Base-by-base conservation (phyloP, 345 rosid species). In the Theobroma cacao region DNA sequence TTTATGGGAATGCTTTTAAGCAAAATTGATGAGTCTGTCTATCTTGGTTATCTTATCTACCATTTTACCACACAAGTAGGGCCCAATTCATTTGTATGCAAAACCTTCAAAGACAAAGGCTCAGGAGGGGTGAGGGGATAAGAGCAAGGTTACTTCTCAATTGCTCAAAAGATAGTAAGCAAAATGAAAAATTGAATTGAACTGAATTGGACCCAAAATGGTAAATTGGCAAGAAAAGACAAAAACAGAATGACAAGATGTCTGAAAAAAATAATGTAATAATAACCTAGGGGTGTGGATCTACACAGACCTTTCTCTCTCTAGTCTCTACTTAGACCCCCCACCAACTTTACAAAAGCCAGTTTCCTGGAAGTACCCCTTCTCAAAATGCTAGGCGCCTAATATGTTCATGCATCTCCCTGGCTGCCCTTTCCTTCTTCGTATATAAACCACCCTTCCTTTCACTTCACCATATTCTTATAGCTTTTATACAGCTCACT, bases 301-400 rank as follows among this genome's bases (percentile, higher is more conserved):
- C 45, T 28, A 82, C 10, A 28, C 65, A 58, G 24, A 59, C 50
- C 30, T 5, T 7, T 33, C 61, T 65, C 80, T 55, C 45, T 62
- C 38, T 75, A 5, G 50, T 53, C 48, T 40, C 24, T 31, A 26
- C 43, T 62, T 59, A 43, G 58, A 63, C 63, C 56, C 75, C 82
- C 87, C 63, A 74, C 84, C 90, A 87, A 83, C 87, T 85, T 81
- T 85, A 82, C 89, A 81, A 76, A 78, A 80, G 80, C 89, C 82
- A 82, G 80, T 84, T 87, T 89, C 92, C 87, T 31, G 82, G 92
- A 87, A 87, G 84, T 31, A 64, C 4, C 80, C 88, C 22, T 14
- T 73, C 45, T 61, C 59, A 41, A 63, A 48, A 26, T 63, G 30
- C 77, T 38, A 63, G 79, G 61, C 77, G 69, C 82, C 78, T 26